Evolutionary conservation across 2,329 filamentous ascomycete species (phyloP).

Genomic region (Didymosphaeria variabile): DNA sequence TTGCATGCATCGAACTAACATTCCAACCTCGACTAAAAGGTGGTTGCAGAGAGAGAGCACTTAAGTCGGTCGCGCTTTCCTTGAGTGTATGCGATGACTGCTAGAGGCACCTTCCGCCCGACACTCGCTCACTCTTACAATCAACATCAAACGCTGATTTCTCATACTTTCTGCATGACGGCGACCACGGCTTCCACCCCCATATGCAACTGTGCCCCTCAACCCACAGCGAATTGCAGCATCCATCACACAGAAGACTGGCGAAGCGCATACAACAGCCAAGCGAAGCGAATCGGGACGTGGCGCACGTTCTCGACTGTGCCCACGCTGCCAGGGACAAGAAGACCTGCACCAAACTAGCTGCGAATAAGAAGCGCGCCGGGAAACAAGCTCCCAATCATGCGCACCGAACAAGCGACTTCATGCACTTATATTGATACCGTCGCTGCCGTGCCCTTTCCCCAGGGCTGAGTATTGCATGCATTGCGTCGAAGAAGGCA

Average conservation of each 20-base stretch:
- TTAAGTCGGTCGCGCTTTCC: too few species aligned
- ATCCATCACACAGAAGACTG: not conserved
- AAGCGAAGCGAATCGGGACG: conserved; percentile 10
- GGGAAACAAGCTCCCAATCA: conserved; percentile 21
- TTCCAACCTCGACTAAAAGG: too few species aligned
- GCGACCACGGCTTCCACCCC: not conserved
- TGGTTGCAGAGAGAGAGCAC: too few species aligned
- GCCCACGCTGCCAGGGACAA: not conserved
- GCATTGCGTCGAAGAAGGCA: not conserved
- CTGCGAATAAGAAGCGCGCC: conserved; percentile 11
- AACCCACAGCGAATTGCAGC: conserved; percentile 5
- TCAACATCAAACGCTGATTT: not conserved
- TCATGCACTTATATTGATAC: conserved; percentile 20
- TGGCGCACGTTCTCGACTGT: conserved; percentile 5
- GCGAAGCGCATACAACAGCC: not conserved
- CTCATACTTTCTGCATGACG: too few species aligned
- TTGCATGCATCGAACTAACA: not conserved
- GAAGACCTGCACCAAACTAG: conserved; percentile 18
- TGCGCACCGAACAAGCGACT: not conserved
- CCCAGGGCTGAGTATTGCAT: conserved; percentile 15
- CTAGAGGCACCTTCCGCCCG: not conserved
- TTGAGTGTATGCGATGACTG: not conserved
- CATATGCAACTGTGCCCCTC: not conserved
- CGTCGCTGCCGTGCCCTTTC: conserved; percentile 6
- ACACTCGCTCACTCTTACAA: not conserved